Percentiles rank a stretch among this genome's conserved stretches.
Evolutionary conservation across 1,284 basidiomycete species (phyloP).

Genomic region (Golubevia sp.): DNA sequence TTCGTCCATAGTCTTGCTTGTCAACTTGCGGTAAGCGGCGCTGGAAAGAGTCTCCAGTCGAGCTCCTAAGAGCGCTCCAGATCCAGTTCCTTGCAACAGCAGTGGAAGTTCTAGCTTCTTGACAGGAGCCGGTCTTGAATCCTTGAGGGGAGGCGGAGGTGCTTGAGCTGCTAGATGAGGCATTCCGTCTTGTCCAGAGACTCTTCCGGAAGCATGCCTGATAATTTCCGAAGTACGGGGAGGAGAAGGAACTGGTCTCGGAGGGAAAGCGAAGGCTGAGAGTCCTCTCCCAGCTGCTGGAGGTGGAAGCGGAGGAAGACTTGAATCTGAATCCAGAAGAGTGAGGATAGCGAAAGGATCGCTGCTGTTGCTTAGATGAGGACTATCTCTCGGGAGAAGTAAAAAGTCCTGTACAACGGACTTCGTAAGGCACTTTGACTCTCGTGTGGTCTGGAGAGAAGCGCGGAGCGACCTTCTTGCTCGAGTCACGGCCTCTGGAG

Average conservation of each 20-base stretch:
- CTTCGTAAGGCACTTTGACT: slow-evolving; percentile 68
- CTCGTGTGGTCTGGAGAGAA: slow-evolving; percentile 64
- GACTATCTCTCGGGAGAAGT: slow-evolving; percentile 73
- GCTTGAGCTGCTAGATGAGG: too few relatives aligned
- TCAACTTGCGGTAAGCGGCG: slow-evolving; percentile 37
- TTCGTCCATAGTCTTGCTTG: too few relatives aligned
- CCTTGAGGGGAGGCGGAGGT: too few relatives aligned
- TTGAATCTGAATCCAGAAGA: slow-evolving; percentile 29
- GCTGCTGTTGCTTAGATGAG: slow-evolving; percentile 73
- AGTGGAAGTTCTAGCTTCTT: slow-evolving; percentile 38
- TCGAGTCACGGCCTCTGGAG: slow-evolving; percentile 17
- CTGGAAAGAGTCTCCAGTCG: slow-evolving; percentile 25
- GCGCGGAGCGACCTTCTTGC: slow-evolving; percentile 18
- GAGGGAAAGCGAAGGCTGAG: slow-evolving; percentile 44
- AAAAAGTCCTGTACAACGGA: slow-evolving; percentile 71
- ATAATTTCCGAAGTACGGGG: background rate
- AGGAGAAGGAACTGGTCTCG: slow-evolving; percentile 5
- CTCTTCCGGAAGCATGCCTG: background rate
- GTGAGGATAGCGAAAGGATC: slow-evolving; percentile 74
- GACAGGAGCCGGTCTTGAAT: background rate
- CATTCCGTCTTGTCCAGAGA: too few relatives aligned
- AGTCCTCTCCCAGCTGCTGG: slow-evolving; percentile 46
- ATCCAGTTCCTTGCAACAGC: slow-evolving; percentile 33
- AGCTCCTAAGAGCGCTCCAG: slow-evolving; percentile 42
- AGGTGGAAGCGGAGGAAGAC: slow-evolving; percentile 42